A percentile compares a stretch with the other conserved stretches of the same genome.
Conservation (phyloP, 2,329 filamentous ascomycete species). For the Onygena corvina region DNA sequence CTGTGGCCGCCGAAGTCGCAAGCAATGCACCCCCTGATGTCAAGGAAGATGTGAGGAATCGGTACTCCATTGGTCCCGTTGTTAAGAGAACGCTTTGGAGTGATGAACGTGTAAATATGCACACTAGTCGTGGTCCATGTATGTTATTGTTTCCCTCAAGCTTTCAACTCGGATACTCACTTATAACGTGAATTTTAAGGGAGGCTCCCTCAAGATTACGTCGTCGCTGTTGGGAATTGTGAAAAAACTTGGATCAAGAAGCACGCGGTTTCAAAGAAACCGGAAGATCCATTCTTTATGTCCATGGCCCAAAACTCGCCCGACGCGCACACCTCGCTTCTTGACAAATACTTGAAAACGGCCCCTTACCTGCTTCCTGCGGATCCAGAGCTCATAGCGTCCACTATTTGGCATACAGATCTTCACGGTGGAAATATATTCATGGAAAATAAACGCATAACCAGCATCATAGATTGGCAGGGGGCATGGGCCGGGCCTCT, state of each 20-base stretch:
- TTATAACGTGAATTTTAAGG: constrained; percentile 4
- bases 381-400: background rate
- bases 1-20: constrained; percentile 16
- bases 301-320: constrained; percentile 8
- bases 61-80: constrained; percentile 22
- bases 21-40: background rate
- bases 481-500: constrained; percentile 11
- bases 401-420: constrained; percentile 11
- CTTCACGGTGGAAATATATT: constrained; percentile 10
- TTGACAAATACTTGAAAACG: constrained; percentile 7
- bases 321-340: constrained; percentile 6
- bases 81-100: constrained; percentile 23
- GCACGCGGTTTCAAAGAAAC: constrained; percentile 4
- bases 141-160: constrained; percentile 11
- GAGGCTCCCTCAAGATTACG: constrained; percentile 8
- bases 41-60: background rate
- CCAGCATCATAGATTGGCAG: constrained; percentile 14
- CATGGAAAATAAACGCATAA: constrained; percentile 9
- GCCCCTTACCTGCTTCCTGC: constrained; percentile 7
- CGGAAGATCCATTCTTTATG: constrained; percentile 6
- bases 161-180: background rate
- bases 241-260: constrained; percentile 8
- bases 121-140: constrained; percentile 32
- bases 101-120: constrained; percentile 18
- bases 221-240: constrained; percentile 9